Conservation (phyloP, 2,329 filamentous ascomycete species). For the Penicillium glabrum region DNA sequence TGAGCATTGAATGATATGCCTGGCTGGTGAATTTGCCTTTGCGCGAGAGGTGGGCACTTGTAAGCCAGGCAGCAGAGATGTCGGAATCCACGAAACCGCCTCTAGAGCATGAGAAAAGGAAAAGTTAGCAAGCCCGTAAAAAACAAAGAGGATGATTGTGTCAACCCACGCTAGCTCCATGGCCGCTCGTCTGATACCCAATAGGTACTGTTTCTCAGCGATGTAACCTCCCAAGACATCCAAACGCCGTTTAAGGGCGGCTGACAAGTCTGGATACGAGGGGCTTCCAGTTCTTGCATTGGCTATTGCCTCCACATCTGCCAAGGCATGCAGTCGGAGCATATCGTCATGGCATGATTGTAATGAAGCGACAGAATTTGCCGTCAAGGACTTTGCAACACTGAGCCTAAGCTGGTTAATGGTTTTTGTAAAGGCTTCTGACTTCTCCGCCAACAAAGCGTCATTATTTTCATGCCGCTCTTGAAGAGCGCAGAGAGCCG, state of each 20-base stretch:
- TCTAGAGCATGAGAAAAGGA: conserved; percentile 9
- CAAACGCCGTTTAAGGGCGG: conserved; percentile 71
- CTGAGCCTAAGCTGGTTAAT: conserved; percentile 67
- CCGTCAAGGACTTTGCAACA: conserved; percentile 72
- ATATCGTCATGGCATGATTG: conserved; percentile 82
- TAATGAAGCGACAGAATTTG: conserved; percentile 75
- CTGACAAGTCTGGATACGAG: conserved; percentile 39
- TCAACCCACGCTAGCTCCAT: conserved; percentile 67
- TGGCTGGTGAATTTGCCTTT: conserved; percentile 82
- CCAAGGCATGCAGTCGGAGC: conserved; percentile 80
- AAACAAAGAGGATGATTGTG: neutral
- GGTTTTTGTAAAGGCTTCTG: conserved; percentile 51
- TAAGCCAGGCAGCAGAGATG: conserved; percentile 80
- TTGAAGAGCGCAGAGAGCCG: conserved; percentile 62
- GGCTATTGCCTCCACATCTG: conserved; percentile 80
- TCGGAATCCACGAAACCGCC: conserved; percentile 67
- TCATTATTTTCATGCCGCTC: conserved; percentile 42
- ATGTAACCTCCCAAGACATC: conserved; percentile 86
- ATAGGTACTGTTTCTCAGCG: conserved; percentile 87
- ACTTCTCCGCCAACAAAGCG: conserved; percentile 47
- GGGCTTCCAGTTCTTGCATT: conserved; percentile 39
- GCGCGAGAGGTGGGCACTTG: conserved; percentile 78
- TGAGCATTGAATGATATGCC: conserved; percentile 90
- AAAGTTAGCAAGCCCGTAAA: conserved; percentile 24
- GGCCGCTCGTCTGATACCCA: conserved; percentile 79